These are phyloP conservation scores for Phytopythium cucurbitacearum DNA, from an alignment of 352 stramenopile species.

Conservation along the genomic window DNA sequence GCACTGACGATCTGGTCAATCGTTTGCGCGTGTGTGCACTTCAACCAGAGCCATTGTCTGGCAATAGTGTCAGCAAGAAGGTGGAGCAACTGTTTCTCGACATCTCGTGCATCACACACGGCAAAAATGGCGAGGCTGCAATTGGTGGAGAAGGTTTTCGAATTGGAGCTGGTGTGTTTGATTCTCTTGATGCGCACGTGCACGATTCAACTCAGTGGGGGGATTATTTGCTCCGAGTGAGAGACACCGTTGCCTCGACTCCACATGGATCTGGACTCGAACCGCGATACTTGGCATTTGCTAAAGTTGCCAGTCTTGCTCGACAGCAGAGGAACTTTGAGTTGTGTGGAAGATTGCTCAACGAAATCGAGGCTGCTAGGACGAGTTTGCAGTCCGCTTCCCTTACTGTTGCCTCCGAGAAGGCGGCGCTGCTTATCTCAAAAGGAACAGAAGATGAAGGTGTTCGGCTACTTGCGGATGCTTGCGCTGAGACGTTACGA, in stretches of 20 bases:
- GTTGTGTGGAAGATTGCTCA: slow-evolving; percentile 29
- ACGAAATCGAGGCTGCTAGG: slow-evolving; percentile 13
- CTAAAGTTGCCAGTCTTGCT: slow-evolving; percentile 36
- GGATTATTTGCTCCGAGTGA: background rate
- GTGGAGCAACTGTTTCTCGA: slow-evolving; percentile 1
- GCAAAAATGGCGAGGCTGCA: background rate
- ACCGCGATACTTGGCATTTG: slow-evolving; percentile 10
- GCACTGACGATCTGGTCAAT: background rate
- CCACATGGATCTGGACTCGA: background rate
- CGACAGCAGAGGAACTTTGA: slow-evolving; percentile 52
- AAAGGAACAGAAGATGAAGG: slow-evolving; percentile 27
- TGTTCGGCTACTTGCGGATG: slow-evolving; percentile 13
- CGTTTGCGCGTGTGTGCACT: background rate
- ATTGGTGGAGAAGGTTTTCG: too few relatives aligned
- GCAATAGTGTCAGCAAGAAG: background rate
- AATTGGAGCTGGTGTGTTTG: background rate
- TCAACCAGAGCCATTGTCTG: background rate
- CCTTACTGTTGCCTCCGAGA: slow-evolving; percentile 28
- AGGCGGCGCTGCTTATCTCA: slow-evolving; percentile 28
- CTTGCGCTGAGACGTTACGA: background rate
- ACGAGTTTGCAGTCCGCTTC: background rate
- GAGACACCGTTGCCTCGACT: background rate
- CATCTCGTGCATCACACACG: background rate
- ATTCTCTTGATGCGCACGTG: slow-evolving; percentile 14
- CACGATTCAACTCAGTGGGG: slow-evolving; percentile 39